phyloP scores from a whole-genome alignment of 1,284 basidiomycete genomes.

The Entoloma clypeatum region DNA sequence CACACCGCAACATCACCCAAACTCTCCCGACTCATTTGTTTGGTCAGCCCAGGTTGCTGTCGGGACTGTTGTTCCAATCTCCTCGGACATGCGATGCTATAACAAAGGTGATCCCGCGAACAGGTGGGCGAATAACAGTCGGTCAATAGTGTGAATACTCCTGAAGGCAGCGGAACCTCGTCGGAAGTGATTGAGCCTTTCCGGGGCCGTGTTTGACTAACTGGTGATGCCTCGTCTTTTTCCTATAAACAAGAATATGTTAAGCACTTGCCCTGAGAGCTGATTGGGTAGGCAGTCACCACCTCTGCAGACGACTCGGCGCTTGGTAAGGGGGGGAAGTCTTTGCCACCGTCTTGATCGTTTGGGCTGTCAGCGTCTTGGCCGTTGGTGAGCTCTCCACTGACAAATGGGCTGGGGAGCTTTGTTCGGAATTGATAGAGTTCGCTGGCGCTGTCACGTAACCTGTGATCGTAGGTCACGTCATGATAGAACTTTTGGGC shows the following conservation, averaged over 20 bases:
- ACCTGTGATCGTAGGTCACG: constrained; percentile 96
- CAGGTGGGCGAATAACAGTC: constrained; percentile 99
- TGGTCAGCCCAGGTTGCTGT: constrained; percentile 83
- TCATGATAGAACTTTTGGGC: constrained; percentile 99
- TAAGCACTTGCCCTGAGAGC: neutral
- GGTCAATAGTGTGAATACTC: constrained; percentile 95
- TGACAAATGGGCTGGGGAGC: constrained; percentile 73
- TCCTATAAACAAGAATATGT: constrained; percentile 19
- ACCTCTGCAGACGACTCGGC: constrained; percentile 36
- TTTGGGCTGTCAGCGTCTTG: constrained; percentile 30
- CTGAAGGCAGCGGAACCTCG: constrained; percentile 80
- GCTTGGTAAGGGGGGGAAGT: constrained; percentile 32
- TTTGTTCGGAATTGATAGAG: constrained; percentile 89
- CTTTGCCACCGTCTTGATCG: constrained; percentile 16
- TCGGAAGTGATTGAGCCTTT: constrained; percentile 48
- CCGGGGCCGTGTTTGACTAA: constrained; percentile 32
- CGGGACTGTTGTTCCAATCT: constrained; percentile 92
- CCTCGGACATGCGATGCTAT: constrained; percentile 95
- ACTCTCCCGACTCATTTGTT: constrained; percentile 79
- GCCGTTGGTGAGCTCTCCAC: constrained; percentile 59
- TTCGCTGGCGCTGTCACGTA: constrained; percentile 87
- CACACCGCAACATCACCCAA: constrained; percentile 76
- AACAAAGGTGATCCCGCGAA: constrained; percentile 89
- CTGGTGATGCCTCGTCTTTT: constrained; percentile 37
- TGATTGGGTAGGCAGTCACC: neutral